A percentile compares a stretch with the other conserved stretches of the same genome.
Evolutionary conservation across 805 yeast genomes (phyloP).

Genomic region (Yamadazyma paraphyllophila): DNA sequence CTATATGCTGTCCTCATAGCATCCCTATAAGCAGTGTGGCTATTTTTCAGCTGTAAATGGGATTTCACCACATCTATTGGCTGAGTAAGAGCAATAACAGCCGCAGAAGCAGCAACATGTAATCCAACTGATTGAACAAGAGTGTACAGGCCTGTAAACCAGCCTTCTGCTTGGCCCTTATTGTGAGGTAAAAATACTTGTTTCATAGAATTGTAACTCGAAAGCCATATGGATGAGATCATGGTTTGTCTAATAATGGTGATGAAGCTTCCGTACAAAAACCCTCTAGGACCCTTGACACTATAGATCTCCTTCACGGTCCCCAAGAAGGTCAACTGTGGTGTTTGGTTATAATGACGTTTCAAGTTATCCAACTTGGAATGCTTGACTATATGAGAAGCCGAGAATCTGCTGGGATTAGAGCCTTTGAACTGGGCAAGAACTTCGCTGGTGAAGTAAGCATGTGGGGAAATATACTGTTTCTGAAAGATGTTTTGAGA

Average conservation of each 20-base stretch:
- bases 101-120: slow-evolving; percentile 56
- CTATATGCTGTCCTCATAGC: slow-evolving; percentile 48
- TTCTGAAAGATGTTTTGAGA: slow-evolving; percentile 23
- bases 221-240: slow-evolving; percentile 79
- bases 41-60: slow-evolving; percentile 76
- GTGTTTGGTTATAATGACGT: slow-evolving; percentile 45
- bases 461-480: slow-evolving; percentile 43
- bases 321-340: slow-evolving; percentile 51
- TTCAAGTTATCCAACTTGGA: slow-evolving; percentile 22
- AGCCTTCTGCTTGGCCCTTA: slow-evolving; percentile 27
- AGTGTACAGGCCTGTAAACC: slow-evolving; percentile 47
- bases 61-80: slow-evolving; percentile 88
- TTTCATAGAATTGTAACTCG: slow-evolving; percentile 74
- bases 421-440: slow-evolving; percentile 24
- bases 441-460: slow-evolving; percentile 37
- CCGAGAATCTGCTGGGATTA: slow-evolving; percentile 23
- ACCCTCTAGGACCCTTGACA: slow-evolving; percentile 73
- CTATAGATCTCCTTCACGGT: slow-evolving; percentile 65
- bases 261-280: slow-evolving; percentile 79
- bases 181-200: slow-evolving; percentile 62
- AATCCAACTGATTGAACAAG: slow-evolving; percentile 50
- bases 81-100: slow-evolving; percentile 78
- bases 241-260: slow-evolving; percentile 78
- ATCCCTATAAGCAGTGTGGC: slow-evolving; percentile 57
- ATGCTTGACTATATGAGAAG: slow-evolving; percentile 14